Percentiles rank a stretch among this genome's conserved stretches.
These are phyloP conservation scores for Saksenaea oblongispora DNA, from an alignment of 371 early-diverging fungal genomes.

Conservation along the genomic window DNA sequence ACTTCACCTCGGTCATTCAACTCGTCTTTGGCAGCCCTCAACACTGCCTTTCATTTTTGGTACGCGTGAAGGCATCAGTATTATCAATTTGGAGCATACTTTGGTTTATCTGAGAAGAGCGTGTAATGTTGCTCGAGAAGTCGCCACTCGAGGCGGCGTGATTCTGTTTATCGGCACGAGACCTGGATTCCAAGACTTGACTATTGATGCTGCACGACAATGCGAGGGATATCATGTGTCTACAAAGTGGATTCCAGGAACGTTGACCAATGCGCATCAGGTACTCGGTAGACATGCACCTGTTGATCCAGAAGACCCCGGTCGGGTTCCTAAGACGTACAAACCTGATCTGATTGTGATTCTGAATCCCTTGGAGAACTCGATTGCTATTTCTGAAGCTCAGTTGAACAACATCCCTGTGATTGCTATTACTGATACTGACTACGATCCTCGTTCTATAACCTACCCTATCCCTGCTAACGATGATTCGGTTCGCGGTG, in stretches of 20 bases:
- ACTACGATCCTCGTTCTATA: conserved; percentile 86
- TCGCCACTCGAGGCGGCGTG: conserved; percentile 80
- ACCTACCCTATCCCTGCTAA: conserved; percentile 97
- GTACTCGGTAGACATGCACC: conserved; percentile 70
- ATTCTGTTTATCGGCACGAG: conserved; percentile 91
- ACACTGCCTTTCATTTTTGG: conserved; percentile 92
- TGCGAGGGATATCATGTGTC: conserved; percentile 83
- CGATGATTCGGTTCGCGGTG: conserved; percentile 85
- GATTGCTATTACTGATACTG: conserved; percentile 91
- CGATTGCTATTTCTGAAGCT: conserved; percentile 83
- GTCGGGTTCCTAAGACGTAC: conserved; percentile 57
- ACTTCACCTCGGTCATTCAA: conserved; percentile 90
- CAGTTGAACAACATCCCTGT: conserved; percentile 83
- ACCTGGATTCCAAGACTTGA: conserved; percentile 63
- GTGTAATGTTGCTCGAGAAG: conserved; percentile 70
- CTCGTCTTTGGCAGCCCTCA: conserved; percentile 76
- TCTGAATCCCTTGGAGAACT: conserved; percentile 83
- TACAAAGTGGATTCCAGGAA: conserved; percentile 87
- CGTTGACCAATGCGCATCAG: conserved; percentile 84
- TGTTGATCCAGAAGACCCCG: conserved; percentile 57
- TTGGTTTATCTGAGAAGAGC: conserved; percentile 87
- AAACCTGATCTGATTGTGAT: conserved; percentile 90
- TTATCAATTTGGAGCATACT: conserved; percentile 95
- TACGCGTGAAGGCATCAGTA: conserved; percentile 86
- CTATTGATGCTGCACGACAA: conserved; percentile 81